Base-by-base conservation (phyloP, 352 stramenopile species). In the Phytophthora sp. region DNA sequence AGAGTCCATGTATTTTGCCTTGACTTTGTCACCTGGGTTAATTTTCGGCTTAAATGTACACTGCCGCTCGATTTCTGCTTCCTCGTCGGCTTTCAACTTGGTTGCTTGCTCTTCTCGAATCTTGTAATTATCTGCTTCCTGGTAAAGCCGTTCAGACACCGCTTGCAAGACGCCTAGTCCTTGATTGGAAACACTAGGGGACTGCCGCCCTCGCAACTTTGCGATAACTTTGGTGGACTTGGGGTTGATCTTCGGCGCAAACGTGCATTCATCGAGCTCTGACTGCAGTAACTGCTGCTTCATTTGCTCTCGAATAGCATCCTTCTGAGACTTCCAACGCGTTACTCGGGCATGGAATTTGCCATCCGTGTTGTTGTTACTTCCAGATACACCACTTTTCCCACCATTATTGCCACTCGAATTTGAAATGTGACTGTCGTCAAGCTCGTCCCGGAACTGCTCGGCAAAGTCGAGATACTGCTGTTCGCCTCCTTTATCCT, bases 191-290 rank as follows among this genome's bases (percentile, higher is more conserved):
- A 53, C 33, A 44, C 26, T 60, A 6, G 56, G 31, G 4, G 57
- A 16, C 39, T 89, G 79, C 2, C 76, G 74, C 1, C 74, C 74
- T 50, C 84, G 78, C 24, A 87, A 53, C 44, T 89, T 90, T 12
- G 81, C 82, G 3, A 80, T 74, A 24, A 90, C 80, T 74, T 86
- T 87, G 1, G 80, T 87, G 2, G 84, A 92, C 52, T 90, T 92
- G 1, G 85, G 71, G 31, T 92, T 94, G 26, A 94, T 81, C 31
- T 84, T 83, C 0, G 85, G 85, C 3, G 80, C 55, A 63, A 94
- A 94, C 23, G 83, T 94, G 69, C 85, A 94, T 62, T 94, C 85
- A 47, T 86, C 66, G 0, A 94, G 71, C 64, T 94, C 85, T 11
- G 66, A 77, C 49, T 92, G 82, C 39, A 92, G 66, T 44, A 90